Evolutionary conservation across 306 rosid genomes (phyloP), one percentile per base, ranked within the genome.

Genomic region (Vigna mungo): DNA sequence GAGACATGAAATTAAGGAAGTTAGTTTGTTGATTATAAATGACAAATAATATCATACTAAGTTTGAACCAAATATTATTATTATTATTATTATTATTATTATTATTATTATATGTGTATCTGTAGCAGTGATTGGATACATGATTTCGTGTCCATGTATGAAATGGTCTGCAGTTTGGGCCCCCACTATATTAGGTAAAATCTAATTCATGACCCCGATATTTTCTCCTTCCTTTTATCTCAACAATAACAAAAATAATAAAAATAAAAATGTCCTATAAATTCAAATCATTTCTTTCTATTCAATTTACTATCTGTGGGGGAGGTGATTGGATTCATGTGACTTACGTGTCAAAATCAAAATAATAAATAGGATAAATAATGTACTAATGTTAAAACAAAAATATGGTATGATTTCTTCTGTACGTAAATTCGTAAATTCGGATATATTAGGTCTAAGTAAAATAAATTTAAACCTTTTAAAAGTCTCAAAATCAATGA

Each of bases 141-240:
- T 18, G 71, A 34, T 39, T 39, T 4, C 52, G 52, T 65, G 71
- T 41, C 71, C 0, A 41, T 65, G 0, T 41, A 11, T 37, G 5
- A 65, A 16, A 65, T 11, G 34, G 5, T 20, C 52, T 41, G 17
- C 46, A 5, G 17, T 65, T 65, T 39, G 1, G 52, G 52, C 52
- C 71, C 71, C 71, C 7, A 5, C 11, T 65, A 65, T 16, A 39
- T 41, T 20, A 65, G 71, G 34, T 65, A 0, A 30, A 60, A 65
- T 65, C 71, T 8, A 65, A 65, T 65, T 18, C 71, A 65, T 11
- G 52, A 32, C 3, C 5, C 34, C 5, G 4, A 30, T 30, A 30
- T 30, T 30, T 30, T 30, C 4, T 30, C 37, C 37, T 18, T 18
- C 10, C 16, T 9, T 36, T 34, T n/a, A 62, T 16, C 18, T 18